Conservation (phyloP, 768 basidiomycete genomes). For the Porpolomopsis calyptriformis region DNA sequence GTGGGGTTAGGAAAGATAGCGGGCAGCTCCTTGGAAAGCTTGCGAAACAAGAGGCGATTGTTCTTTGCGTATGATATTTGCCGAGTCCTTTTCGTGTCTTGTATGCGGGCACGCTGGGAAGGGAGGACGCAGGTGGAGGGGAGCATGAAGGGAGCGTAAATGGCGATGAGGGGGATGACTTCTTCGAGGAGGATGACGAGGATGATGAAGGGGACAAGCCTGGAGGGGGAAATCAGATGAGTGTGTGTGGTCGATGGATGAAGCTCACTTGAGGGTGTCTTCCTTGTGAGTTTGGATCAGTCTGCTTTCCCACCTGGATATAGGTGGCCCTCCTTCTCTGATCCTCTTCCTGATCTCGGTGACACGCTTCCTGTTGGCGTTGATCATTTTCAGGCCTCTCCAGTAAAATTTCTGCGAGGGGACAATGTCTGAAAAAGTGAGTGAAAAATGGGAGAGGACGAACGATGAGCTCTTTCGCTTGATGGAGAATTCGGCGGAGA, state of each 20-base stretch:
- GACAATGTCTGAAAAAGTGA: background rate
- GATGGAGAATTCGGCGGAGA: slow-evolving; percentile 40
- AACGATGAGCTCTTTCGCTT: slow-evolving; percentile 37
- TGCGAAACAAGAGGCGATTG: slow-evolving; percentile 27
- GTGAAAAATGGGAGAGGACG: slow-evolving; percentile 12
- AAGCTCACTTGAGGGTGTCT: slow-evolving; percentile 58
- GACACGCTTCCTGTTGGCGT: slow-evolving; percentile 46
- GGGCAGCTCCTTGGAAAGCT: slow-evolving; percentile 24
- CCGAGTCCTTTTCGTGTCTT: slow-evolving; percentile 41
- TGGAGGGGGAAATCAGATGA: slow-evolving; percentile 16
- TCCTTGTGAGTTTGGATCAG: slow-evolving; percentile 56
- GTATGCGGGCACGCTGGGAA: slow-evolving; percentile 61
- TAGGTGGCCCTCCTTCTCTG: slow-evolving; percentile 44
- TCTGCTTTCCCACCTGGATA: slow-evolving; percentile 59
- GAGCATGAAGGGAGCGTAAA: slow-evolving; percentile 76
- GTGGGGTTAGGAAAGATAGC: slow-evolving; percentile 22
- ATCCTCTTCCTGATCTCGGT: slow-evolving; percentile 46
- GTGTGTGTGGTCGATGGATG: background rate
- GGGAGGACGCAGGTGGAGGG: slow-evolving; percentile 83
- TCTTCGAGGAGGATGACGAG: slow-evolving; percentile 72
- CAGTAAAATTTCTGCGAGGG: slow-evolving; percentile 69
- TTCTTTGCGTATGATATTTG: slow-evolving; percentile 26
- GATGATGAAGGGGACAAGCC: slow-evolving; percentile 70
- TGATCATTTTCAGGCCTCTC: slow-evolving; percentile 63
- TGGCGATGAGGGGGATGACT: slow-evolving; percentile 69